phyloP scores from a whole-genome alignment of 2,329 filamentous ascomycete species.

The Penicillium polonicum region DNA sequence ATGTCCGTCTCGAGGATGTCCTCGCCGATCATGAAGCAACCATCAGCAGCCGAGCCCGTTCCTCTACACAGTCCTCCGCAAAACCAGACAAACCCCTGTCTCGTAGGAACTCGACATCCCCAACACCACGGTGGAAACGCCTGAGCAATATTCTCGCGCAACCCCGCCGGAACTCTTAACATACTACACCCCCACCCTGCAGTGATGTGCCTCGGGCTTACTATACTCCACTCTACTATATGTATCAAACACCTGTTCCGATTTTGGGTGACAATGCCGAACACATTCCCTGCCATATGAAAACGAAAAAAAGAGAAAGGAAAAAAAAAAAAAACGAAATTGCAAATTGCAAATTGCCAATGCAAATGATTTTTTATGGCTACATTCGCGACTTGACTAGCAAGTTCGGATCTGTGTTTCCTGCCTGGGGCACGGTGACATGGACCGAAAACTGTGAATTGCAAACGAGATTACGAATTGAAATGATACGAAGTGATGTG shows the following conservation, averaged over 20 bases:
- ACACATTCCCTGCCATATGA: background rate
- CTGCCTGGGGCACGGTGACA: background rate
- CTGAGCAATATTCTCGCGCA: constrained; percentile 35
- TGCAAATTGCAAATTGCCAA: background rate
- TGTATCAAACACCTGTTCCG: background rate
- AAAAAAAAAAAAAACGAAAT: background rate
- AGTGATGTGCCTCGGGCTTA: background rate
- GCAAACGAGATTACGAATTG: constrained; percentile 9
- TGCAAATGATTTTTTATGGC: background rate
- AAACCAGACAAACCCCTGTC: constrained; percentile 32
- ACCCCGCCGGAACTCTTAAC: constrained; percentile 26
- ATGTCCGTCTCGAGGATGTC: constrained; percentile 46
- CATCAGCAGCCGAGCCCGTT: constrained; percentile 34
- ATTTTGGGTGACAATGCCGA: background rate
- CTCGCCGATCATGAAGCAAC: constrained; percentile 41
- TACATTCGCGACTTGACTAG: background rate
- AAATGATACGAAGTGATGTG: constrained; percentile 3
- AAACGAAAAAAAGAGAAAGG: background rate
- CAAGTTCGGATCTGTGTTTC: background rate
- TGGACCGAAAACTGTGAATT: background rate
- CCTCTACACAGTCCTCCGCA: constrained; percentile 38
- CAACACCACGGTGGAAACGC: constrained; percentile 35
- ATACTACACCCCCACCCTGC: background rate
- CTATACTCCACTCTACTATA: background rate
- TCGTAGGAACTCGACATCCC: constrained; percentile 25